A percentile compares a stretch with the other conserved stretches of the same genome.
Evolutionary conservation across 2,329 filamentous ascomycete species (phyloP).

Genomic region (Colletotrichum spinosum): DNA sequence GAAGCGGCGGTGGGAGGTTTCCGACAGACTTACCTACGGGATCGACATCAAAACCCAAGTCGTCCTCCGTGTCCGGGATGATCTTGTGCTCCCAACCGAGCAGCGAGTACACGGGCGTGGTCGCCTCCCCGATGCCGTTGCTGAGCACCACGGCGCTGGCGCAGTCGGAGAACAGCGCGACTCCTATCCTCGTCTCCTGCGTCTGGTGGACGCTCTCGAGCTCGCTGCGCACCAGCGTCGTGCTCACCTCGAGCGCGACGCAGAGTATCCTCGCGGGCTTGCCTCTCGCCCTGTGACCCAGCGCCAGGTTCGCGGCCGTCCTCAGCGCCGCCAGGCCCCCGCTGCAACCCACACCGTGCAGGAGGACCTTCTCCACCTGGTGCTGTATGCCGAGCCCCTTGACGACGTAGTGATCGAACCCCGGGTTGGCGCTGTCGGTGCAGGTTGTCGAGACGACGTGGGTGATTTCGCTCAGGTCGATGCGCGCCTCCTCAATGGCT

Average conservation of each 20-base stretch:
- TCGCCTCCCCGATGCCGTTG: constrained; percentile 66
- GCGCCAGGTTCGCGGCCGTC: constrained; percentile 74
- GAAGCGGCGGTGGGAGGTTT: neutral
- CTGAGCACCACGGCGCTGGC: constrained; percentile 74
- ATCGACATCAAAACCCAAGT: constrained; percentile 75
- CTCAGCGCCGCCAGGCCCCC: constrained; percentile 72
- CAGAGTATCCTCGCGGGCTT: constrained; percentile 73
- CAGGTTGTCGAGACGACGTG: constrained; percentile 77
- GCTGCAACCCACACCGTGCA: constrained; percentile 75
- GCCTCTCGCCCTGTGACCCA: constrained; percentile 69
- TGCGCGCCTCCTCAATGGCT: constrained; percentile 65
- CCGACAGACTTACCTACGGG: constrained; percentile 60
- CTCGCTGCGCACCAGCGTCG: constrained; percentile 72
- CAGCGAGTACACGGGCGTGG: constrained; percentile 66
- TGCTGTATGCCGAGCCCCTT: constrained; percentile 68
- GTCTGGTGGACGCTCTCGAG: constrained; percentile 70
- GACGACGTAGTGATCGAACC: constrained; percentile 74
- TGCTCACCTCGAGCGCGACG: constrained; percentile 72
- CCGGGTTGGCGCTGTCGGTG: constrained; percentile 76
- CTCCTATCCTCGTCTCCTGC: constrained; percentile 73
- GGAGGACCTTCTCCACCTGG: constrained; percentile 71
- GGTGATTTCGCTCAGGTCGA: constrained; percentile 67
- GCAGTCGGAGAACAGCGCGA: constrained; percentile 77
- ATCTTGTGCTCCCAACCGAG: constrained; percentile 74
- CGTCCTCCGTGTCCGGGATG: constrained; percentile 70